Evolutionary conservation across 2,329 filamentous ascomycete genomes (phyloP).

Genomic region (Rutstroemia sp.): DNA sequence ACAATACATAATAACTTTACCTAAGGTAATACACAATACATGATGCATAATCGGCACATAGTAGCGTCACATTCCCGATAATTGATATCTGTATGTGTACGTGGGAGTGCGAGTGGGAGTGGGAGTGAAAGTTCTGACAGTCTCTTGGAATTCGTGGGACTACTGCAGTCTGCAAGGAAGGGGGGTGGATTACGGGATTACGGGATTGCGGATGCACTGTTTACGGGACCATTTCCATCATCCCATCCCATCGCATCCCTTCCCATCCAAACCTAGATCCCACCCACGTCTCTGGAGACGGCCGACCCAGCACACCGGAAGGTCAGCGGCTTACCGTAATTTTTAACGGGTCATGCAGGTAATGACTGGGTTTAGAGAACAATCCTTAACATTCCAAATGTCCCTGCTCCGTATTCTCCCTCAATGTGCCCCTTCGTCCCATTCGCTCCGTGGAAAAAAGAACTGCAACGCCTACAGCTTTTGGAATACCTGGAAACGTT

Average conservation of each 20-base stretch:
- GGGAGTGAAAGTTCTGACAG: too few species aligned
- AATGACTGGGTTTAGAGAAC: constrained; percentile 3
- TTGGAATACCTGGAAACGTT: not conserved
- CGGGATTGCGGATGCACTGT: too few species aligned
- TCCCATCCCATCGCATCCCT: too few species aligned
- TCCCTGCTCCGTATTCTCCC: too few species aligned
- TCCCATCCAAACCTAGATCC: not conserved
- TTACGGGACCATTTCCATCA: too few species aligned
- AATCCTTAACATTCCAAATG: too few species aligned
- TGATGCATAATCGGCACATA: not conserved
- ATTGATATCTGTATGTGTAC: not conserved
- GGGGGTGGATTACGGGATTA: not conserved
- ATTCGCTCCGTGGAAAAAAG: too few species aligned
- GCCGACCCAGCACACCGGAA: constrained; percentile 8
- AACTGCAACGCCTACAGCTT: not conserved
- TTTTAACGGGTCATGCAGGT: constrained; percentile 8
- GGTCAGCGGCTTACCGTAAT: not conserved
- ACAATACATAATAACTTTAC: too few species aligned
- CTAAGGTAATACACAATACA: too few species aligned
- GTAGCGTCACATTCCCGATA: not conserved
- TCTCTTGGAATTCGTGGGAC: too few species aligned
- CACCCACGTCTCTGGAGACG: constrained; percentile 7
- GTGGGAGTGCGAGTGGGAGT: not conserved
- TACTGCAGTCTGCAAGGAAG: not conserved
- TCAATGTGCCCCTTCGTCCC: too few species aligned